phyloP scores from a whole-genome alignment of 2,329 filamentous ascomycete genomes.

The Cladosporium phlei region DNA sequence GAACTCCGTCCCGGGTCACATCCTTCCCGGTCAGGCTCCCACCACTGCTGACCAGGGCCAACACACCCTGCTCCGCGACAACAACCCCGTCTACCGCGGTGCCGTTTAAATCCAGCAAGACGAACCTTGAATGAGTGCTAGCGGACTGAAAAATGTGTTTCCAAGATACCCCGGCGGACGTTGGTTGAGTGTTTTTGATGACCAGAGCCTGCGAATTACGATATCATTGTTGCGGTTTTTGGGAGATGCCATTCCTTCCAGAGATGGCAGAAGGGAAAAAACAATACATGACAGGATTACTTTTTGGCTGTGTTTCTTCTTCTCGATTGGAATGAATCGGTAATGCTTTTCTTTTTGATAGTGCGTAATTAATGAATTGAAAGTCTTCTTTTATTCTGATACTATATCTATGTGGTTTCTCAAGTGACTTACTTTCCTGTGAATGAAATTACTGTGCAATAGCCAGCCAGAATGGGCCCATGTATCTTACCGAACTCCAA shows the following conservation, averaged over 20 bases:
- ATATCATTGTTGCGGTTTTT: background rate
- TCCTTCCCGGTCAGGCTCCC: slow-evolving; percentile 17
- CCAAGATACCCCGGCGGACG: background rate
- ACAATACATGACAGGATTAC: background rate
- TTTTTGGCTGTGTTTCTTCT: no score
- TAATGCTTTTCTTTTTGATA: background rate
- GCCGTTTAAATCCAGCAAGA: slow-evolving; percentile 33
- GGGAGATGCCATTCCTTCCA: background rate
- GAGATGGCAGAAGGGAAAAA: background rate
- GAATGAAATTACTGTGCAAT: no score
- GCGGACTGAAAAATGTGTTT: slow-evolving; percentile 34
- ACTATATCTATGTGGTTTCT: no score
- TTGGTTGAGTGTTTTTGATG: background rate
- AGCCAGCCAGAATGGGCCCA: no score
- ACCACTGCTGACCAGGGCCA: slow-evolving; percentile 18
- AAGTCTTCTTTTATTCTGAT: no score
- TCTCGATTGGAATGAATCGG: no score
- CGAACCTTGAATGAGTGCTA: slow-evolving; percentile 37
- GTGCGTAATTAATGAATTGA: slow-evolving; percentile 4
- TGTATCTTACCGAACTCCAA: no score
- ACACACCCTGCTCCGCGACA: slow-evolving; percentile 38
- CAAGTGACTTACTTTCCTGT: no score
- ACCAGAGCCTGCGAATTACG: background rate
- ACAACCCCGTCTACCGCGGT: slow-evolving; percentile 43
- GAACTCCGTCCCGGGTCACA: slow-evolving; percentile 9